Evolutionary conservation across 495 filamentous ascomycete genomes (phyloP), one percentile per base, ranked within the genome.

Genomic region (Xylaria acuta): DNA sequence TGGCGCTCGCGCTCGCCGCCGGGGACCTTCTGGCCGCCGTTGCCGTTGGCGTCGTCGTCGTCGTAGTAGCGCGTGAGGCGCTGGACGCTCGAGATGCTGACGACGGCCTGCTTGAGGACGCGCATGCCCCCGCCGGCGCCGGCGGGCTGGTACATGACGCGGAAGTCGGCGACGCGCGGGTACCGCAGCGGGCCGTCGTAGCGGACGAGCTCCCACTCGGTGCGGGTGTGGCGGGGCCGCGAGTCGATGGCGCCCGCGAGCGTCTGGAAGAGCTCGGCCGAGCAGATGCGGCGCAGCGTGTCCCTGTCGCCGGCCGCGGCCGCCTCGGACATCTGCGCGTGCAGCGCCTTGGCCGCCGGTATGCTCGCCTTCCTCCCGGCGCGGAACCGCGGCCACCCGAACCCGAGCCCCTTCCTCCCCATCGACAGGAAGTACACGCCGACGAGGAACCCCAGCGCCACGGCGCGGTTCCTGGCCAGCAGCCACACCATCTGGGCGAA

Each of bases 71-170:
- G 81, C 27, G 83, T 76, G 67, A 91, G 76, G 56, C 82, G 86
- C 83, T 98, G 95, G 74, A 85, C 78, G 71, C 90, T 92, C 8
- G 85, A 82, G 64, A 98, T 89, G 74, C 87, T 85, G 40, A 97
- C 87, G 18, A 95, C 86, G 25, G 88, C 90, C 82, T 98, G 95
- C 47, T 91, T 86, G 9, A 93, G 69, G 25, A 82, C 84, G 38
- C 67, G 65, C 72, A 64, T 70, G 71, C 64, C 73, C 84, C 75
- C 20, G 36, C 40, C 59, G 3, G 0, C 0, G 70, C 18, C 12
- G 85, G 51, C 22, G 86, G 86, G 85, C n/a, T 91, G 75, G 49
- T 83, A 77, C 30, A 83, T 82, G 12, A 89, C 84, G 67, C 87
- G 84, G 78, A 91, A 88, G 69, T 88, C 87, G 56, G 91, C 81